Evolutionary conservation across 306 rosid genomes (phyloP), one percentile per base, ranked within the genome.

Genomic region (Casuarina equisetifolia): DNA sequence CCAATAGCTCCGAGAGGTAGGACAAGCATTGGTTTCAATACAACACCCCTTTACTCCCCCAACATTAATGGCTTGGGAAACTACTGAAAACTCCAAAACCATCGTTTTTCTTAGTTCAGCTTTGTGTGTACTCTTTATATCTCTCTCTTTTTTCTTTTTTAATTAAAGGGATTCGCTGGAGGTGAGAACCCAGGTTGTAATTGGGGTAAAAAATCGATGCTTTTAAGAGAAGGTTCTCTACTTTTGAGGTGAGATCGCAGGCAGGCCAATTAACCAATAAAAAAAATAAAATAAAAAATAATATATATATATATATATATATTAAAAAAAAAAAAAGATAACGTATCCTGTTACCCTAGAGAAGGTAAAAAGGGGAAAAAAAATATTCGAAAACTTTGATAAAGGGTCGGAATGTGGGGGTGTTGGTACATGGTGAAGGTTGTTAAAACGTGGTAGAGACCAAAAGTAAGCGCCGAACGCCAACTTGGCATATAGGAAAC

Each of bases 181-280:
- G 13, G 13, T 38, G 69, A 38, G 4, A 62, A 38, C 36, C 36
- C 45, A 62, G 13, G 12, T 6, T 15, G 16, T 62, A 62, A 11
- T 62, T 36, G 5, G 4, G 63, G 20, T 57, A 19, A 57, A 57
- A 19, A 3, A 19, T 20, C 8, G 63, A 1, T 25, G 45, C 25
- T 63, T 63, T 38, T 15, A 63, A 66, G 42, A 66, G 6, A 66
- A 66, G 16, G 6, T 17, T 42, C 71, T 66, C 71, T 40, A 17
- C 71, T 66, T 67, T 67, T 67, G 71, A 67, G 71, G 71, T 40
- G 4, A 43, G 71, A 67, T 67, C 71, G 42, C 71, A 67, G 40
- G 50, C n/a, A 16, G 50, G 3, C 50, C 50, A 67, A 42, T 43
- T 67, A 42, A 25, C 32, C 71, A 62, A 62, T 25, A 12, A 62